phyloP scores from a whole-genome alignment of 2,329 filamentous ascomycete species.

The Monilinia fructicola region DNA sequence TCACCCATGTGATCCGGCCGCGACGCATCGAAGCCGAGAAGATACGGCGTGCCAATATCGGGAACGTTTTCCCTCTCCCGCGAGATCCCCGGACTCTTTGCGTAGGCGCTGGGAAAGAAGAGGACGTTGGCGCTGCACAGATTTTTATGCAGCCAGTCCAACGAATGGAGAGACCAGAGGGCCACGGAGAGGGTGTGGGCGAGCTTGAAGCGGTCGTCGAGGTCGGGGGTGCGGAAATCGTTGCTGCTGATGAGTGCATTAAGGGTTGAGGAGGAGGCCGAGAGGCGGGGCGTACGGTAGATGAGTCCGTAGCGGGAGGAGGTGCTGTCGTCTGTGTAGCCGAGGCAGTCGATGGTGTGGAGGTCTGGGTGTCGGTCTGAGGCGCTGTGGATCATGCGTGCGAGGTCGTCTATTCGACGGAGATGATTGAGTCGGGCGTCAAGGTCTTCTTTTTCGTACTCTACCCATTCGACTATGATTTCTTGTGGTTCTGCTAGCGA shows the following conservation, averaged over 20 bases:
- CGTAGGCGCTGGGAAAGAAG: slow-evolving; percentile 47
- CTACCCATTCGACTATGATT: slow-evolving; percentile 49
- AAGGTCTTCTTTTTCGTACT: slow-evolving; percentile 45
- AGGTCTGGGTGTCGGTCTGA: slow-evolving; percentile 45
- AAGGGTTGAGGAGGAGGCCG: slow-evolving; percentile 43
- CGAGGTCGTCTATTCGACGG: slow-evolving; percentile 49
- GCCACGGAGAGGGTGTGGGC: slow-evolving; percentile 47
- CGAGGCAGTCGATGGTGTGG: slow-evolving; percentile 44
- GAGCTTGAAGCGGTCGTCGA: slow-evolving; percentile 47
- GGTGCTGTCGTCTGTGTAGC: slow-evolving; percentile 47
- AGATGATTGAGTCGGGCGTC: slow-evolving; percentile 48
- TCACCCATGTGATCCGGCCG: slow-evolving; percentile 43
- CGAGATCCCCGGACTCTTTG: slow-evolving; percentile 34
- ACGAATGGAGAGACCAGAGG: slow-evolving; percentile 52
- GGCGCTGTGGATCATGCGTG: slow-evolving; percentile 49
- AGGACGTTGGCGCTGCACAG: slow-evolving; percentile 44
- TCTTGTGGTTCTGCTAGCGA: slow-evolving; percentile 35
- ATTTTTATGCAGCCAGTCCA: slow-evolving; percentile 54
- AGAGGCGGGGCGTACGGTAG: slow-evolving; percentile 42
- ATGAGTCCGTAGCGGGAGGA: slow-evolving; percentile 47
- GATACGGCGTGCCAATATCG: slow-evolving; percentile 44
- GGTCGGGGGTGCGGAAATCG: slow-evolving; percentile 47
- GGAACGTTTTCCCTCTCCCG: slow-evolving; percentile 41
- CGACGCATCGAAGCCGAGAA: slow-evolving; percentile 47
- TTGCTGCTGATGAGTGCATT: slow-evolving; percentile 44